Conservation (phyloP, 129 eudicot species). For the Flaveria linearis region DNA sequence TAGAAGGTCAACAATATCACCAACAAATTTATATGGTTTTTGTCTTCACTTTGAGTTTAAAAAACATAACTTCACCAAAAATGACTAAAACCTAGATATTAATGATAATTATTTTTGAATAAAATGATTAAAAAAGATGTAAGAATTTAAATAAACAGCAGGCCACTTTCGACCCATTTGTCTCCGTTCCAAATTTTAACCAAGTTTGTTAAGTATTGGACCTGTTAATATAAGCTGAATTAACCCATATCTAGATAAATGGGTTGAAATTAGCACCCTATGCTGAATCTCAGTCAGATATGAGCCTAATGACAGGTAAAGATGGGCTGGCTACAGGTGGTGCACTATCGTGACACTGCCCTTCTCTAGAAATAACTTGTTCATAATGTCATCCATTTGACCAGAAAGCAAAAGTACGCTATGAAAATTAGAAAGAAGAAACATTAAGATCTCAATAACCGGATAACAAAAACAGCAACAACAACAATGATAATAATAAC, state of each 20-base stretch:
- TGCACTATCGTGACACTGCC: background rate
- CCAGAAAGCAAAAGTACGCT: no score
- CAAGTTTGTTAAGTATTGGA: constrained; percentile 6
- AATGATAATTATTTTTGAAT: background rate
- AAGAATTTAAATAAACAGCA: background rate
- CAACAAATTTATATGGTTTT: background rate
- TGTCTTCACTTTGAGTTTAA: background rate
- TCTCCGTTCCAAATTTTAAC: background rate
- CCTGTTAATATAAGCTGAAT: constrained; percentile 5
- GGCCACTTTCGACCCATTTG: background rate
- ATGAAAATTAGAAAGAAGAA: background rate
- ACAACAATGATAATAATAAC: background rate
- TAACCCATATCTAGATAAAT: background rate
- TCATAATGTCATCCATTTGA: no score
- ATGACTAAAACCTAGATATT: constrained; percentile 9
- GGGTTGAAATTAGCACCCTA: background rate
- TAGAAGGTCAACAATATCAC: background rate
- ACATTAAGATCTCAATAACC: constrained; percentile 1
- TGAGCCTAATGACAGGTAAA: background rate
- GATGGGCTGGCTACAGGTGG: background rate
- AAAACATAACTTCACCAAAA: background rate
- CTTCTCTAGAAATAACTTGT: background rate
- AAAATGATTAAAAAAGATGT: background rate
- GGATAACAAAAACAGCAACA: background rate
- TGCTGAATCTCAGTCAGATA: background rate